Conservation (phyloP, 768 basidiomycete genomes). For the Phlegmacium glaucopus region DNA sequence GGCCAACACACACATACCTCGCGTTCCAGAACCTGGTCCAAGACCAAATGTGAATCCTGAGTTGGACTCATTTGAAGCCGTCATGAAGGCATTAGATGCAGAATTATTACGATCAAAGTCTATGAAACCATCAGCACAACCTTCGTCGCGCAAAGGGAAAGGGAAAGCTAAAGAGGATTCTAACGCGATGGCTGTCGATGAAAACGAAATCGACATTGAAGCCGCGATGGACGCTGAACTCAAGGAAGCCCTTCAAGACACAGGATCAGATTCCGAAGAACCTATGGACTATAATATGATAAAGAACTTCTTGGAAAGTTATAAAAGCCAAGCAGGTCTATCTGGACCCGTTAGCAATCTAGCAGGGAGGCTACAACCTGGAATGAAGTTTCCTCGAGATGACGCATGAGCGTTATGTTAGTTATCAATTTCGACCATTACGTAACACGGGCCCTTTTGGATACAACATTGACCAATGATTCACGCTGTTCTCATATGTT, state of each 20-base stretch:
- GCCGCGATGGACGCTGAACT: conserved; percentile 90
- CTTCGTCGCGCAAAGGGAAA: conserved; percentile 23
- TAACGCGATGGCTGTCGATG: conserved; percentile 21
- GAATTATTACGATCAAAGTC: conserved; percentile 48
- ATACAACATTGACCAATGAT: conserved; percentile 55
- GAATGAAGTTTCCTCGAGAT: conserved; percentile 73
- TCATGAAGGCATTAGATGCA: conserved; percentile 94
- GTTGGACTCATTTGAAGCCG: conserved; percentile 89
- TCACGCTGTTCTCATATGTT: conserved; percentile 84
- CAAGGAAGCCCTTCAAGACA: conserved; percentile 52
- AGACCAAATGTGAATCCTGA: conserved; percentile 56
- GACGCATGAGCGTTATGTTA: conserved; percentile 29
- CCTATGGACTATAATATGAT: conserved; percentile 85
- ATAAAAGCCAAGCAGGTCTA: conserved; percentile 85
- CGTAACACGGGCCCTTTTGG: too few relatives aligned
- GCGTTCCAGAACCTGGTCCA: conserved; percentile 26
- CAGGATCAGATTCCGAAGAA: conserved; percentile 49
- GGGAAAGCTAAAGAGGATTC: conserved; percentile 43
- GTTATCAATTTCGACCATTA: neutral
- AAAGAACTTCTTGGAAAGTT: conserved; percentile 96
- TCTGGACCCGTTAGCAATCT: conserved; percentile 91
- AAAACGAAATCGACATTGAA: conserved; percentile 65
- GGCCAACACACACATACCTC: conserved; percentile 12
- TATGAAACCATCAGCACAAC: conserved; percentile 2
- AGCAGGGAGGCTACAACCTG: conserved; percentile 77